A percentile compares a stretch with the other conserved stretches of the same genome.
These are phyloP conservation scores for Anisogramma anomala DNA, from an alignment of 2,329 filamentous ascomycete species.

Conservation along the genomic window DNA sequence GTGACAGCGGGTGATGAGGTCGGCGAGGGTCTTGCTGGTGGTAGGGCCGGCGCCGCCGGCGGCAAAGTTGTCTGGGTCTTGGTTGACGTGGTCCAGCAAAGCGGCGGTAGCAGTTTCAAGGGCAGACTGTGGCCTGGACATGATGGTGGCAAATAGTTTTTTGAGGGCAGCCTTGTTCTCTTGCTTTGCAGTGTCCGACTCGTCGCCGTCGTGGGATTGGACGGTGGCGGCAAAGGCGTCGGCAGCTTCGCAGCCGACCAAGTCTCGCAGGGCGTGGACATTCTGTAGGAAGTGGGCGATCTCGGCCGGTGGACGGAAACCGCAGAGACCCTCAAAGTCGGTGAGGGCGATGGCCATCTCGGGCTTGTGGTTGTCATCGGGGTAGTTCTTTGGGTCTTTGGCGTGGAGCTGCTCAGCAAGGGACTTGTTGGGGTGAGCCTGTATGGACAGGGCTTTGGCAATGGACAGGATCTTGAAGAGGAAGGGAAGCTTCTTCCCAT, in stretches of 20 bases:
- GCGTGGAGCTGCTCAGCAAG: conserved; percentile 81
- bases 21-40: conserved; percentile 56
- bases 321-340: conserved; percentile 89
- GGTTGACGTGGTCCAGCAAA: conserved; percentile 59
- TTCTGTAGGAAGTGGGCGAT: conserved; percentile 70
- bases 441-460: conserved; percentile 90
- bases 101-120: conserved; percentile 53
- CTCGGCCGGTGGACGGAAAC: conserved; percentile 79
- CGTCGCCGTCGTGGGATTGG: conserved; percentile 30
- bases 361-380: conserved; percentile 98
- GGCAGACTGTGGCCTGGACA: conserved; percentile 60
- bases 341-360: conserved; percentile 99
- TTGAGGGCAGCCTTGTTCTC: conserved; percentile 72
- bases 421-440: conserved; percentile 93
- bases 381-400: conserved; percentile 85
- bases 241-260: conserved; percentile 56
- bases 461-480: conserved; percentile 97
- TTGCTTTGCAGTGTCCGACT: conserved; percentile 23
- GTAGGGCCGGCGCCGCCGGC: conserved; percentile 58
- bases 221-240: conserved; percentile 43
- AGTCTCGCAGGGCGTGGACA: conserved; percentile 43
- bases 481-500: conserved; percentile 77
- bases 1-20: conserved; percentile 67
- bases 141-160: conserved; percentile 63
- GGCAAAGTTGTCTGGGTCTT: conserved; percentile 62